phyloP scores from a whole-genome alignment of 129 eudicot species.

The Helichrysum umbraculigerum region DNA sequence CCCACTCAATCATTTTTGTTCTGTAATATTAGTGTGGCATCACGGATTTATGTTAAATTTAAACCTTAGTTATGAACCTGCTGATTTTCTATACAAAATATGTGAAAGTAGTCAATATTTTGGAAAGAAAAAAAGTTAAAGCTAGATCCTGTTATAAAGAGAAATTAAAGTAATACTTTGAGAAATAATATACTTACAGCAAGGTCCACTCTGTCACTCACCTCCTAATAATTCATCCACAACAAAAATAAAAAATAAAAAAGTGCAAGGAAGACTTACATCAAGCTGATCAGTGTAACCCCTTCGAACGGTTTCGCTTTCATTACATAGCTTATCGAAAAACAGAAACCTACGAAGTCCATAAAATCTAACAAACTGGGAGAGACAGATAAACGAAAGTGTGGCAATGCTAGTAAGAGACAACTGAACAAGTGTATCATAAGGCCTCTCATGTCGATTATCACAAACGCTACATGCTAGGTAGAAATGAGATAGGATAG shows the following conservation, averaged over 20 bases:
- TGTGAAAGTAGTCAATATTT: not conserved
- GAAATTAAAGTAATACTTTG: not conserved
- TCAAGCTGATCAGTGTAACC: constrained; percentile 65
- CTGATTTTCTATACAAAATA: not conserved
- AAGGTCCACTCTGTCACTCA: not conserved
- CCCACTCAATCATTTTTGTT: no score
- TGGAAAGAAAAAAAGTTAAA: not conserved
- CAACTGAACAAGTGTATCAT: constrained; percentile 65
- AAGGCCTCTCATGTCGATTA: constrained; percentile 57
- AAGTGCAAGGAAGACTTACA: constrained; percentile 39
- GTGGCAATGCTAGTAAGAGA: constrained; percentile 76
- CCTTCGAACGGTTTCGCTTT: constrained; percentile 68
- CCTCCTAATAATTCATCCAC: no score
- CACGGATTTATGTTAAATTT: no score
- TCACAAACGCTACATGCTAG: constrained; percentile 74
- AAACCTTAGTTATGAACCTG: no score
- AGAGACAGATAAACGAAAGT: constrained; percentile 71
- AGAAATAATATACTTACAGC: not conserved
- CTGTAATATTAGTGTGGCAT: no score
- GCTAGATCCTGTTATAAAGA: no score
- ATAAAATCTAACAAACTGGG: constrained; percentile 51
- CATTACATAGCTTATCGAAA: constrained; percentile 79
- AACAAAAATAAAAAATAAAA: not conserved
- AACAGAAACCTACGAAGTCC: constrained; percentile 81
- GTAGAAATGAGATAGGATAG: constrained; percentile 62